Conservation (phyloP, 371 early-diverging fungal genomes). For the Apophysomyces elegans region DNA sequence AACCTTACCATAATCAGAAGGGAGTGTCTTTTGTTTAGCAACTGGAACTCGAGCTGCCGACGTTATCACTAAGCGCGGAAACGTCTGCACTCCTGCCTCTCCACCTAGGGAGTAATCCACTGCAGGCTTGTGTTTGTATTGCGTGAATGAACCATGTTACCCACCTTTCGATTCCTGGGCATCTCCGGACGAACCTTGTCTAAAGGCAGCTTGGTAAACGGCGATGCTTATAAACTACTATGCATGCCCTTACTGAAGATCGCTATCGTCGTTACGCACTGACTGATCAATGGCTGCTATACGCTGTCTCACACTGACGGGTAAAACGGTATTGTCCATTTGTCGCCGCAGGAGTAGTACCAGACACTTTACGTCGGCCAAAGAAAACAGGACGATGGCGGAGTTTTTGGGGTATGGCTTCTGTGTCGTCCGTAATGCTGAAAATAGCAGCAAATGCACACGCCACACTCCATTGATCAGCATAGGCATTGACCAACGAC, state of each 20-base stretch:
- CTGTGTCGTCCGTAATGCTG: too few relatives aligned
- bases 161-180: background rate
- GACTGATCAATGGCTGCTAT: constrained; percentile 19
- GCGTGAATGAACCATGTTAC: too few relatives aligned
- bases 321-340: constrained; percentile 13
- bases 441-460: too few relatives aligned
- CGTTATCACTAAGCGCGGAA: background rate
- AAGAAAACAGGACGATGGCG: too few relatives aligned
- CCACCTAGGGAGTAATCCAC: too few relatives aligned
- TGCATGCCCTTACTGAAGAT: background rate
- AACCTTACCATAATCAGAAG: background rate
- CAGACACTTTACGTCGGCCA: too few relatives aligned
- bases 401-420: too few relatives aligned
- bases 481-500: too few relatives aligned
- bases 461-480: too few relatives aligned
- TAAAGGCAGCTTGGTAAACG: background rate
- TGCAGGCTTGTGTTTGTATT: too few relatives aligned
- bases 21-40: background rate
- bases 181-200: background rate
- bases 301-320: constrained; percentile 22
- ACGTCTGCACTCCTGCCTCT: background rate
- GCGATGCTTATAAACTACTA: too few relatives aligned
- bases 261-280: constrained; percentile 11
- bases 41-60: background rate
- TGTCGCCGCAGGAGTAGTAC: too few relatives aligned